Percentiles rank a stretch among this genome's conserved stretches.
Evolutionary conservation across 495 filamentous ascomycete species (phyloP).

Genomic region (Evernia prunastri): DNA sequence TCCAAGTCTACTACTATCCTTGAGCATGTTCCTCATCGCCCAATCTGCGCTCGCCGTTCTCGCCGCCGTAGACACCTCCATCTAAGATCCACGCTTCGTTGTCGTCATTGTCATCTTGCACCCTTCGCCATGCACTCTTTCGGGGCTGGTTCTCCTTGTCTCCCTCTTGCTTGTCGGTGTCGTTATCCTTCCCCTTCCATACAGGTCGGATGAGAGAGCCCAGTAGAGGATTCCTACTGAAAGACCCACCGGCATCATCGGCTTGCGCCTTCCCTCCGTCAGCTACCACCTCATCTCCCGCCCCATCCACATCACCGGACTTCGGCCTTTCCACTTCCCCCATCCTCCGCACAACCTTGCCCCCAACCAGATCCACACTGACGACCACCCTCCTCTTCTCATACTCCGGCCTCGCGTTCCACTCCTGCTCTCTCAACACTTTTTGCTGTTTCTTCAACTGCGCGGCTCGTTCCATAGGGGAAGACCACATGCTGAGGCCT

Average conservation of each 20-base stretch:
- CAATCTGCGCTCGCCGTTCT: constrained; percentile 35
- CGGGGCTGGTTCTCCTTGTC: constrained; percentile 32
- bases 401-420: constrained; percentile 83
- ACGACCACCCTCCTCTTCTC: constrained; percentile 87
- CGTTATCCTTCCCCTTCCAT: constrained; percentile 52
- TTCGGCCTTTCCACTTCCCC: constrained; percentile 48
- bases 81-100: constrained; percentile 91
- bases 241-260: constrained; percentile 49
- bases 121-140: constrained; percentile 69
- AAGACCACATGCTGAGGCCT: constrained; percentile 77
- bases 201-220: constrained; percentile 74
- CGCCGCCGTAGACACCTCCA: constrained; percentile 63
- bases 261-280: not conserved
- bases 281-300: constrained; percentile 29
- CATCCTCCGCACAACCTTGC: constrained; percentile 72
- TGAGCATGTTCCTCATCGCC: constrained; percentile 43
- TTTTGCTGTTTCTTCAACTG: constrained; percentile 90
- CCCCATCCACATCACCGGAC: constrained; percentile 36
- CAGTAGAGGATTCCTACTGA: constrained; percentile 79
- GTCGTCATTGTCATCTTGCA: constrained; percentile 85
- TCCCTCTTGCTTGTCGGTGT: constrained; percentile 34
- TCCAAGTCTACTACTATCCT: constrained; percentile 29
- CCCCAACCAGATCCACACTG: constrained; percentile 73
- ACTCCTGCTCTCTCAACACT: constrained; percentile 79
- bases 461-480: constrained; percentile 74